Evolutionary conservation across 2,329 filamentous ascomycete species (phyloP).

Genomic region (Xylariaceae sp.): DNA sequence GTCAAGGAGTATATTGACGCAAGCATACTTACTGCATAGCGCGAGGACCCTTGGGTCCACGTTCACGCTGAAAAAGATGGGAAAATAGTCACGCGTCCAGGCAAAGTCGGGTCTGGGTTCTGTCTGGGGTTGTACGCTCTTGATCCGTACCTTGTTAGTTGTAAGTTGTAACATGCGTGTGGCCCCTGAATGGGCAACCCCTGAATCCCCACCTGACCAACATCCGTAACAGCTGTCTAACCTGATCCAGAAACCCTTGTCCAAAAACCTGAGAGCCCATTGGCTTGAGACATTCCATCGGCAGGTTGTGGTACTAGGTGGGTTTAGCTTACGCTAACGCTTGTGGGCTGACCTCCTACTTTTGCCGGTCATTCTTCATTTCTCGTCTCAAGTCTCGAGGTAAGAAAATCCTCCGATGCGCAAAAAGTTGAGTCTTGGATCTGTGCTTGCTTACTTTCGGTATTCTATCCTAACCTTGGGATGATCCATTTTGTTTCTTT

Average conservation of each 20-base stretch:
- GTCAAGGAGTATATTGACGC: too few relatives aligned
- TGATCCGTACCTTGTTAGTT: too few relatives aligned
- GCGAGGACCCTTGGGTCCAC: too few relatives aligned
- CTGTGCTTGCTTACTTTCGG: too few relatives aligned
- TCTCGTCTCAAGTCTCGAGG: too few relatives aligned
- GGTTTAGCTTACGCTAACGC: background rate
- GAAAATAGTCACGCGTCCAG: constrained; percentile 21
- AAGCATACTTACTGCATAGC: too few relatives aligned
- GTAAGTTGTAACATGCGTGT: constrained; percentile 24
- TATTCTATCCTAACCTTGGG: too few relatives aligned
- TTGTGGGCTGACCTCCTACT: background rate
- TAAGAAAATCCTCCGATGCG: background rate
- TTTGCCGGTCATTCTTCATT: too few relatives aligned
- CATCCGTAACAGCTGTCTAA: constrained; percentile 19
- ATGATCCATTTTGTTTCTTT: background rate
- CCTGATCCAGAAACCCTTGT: constrained; percentile 14
- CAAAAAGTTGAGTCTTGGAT: background rate
- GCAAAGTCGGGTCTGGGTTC: too few relatives aligned
- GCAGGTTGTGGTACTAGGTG: background rate
- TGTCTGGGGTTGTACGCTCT: too few relatives aligned
- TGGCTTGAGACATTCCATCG: constrained; percentile 4
- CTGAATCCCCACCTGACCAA: constrained; percentile 16
- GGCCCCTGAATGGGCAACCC: constrained; percentile 14
- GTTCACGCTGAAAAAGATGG: too few relatives aligned
- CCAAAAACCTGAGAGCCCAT: constrained; percentile 7